phyloP scores from a whole-genome alignment of 2,329 filamentous ascomycete genomes.

The Knufia fluminis region DNA sequence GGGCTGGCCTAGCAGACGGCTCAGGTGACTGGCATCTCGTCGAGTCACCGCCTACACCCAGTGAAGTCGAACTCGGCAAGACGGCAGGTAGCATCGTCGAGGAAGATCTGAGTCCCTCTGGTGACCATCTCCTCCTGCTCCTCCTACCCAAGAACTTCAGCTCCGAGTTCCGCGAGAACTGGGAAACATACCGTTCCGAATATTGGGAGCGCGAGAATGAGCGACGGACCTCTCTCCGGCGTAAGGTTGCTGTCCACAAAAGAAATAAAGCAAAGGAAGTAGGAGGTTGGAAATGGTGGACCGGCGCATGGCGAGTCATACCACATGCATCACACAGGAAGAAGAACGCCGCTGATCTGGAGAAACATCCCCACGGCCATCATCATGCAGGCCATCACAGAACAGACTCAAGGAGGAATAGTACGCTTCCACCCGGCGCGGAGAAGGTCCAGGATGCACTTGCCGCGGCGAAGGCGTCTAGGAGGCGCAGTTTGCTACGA shows the following conservation, averaged over 20 bases:
- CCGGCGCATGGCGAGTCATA: constrained; percentile 52
- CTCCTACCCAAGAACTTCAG: constrained; percentile 91
- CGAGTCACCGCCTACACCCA: constrained; percentile 40
- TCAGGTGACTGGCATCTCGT: constrained; percentile 64
- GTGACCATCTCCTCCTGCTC: constrained; percentile 83
- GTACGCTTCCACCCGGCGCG: not conserved
- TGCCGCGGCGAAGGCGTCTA: not conserved
- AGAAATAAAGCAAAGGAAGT: constrained; percentile 55
- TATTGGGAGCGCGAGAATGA: constrained; percentile 98
- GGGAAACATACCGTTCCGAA: constrained; percentile 86
- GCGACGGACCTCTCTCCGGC: constrained; percentile 62
- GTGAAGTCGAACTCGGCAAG: constrained; percentile 44
- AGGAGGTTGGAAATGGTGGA: constrained; percentile 77
- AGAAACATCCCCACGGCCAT: constrained; percentile 24
- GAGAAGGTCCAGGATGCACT: constrained; percentile 12
- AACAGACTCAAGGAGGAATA: constrained; percentile 6
- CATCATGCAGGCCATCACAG: constrained; percentile 13
- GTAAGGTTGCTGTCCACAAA: constrained; percentile 59
- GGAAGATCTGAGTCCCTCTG: constrained; percentile 81
- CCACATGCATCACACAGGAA: constrained; percentile 9
- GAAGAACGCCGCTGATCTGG: constrained; percentile 17
- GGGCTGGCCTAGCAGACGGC: constrained; percentile 41
- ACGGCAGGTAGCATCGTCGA: constrained; percentile 51
- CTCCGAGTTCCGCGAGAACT: constrained; percentile 88
- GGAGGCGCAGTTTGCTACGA: constrained; percentile 1